Evolutionary conservation across 768 basidiomycete genomes (phyloP), one percentile per base, ranked within the genome.

Genomic region (Melanogaster broomeanus): DNA sequence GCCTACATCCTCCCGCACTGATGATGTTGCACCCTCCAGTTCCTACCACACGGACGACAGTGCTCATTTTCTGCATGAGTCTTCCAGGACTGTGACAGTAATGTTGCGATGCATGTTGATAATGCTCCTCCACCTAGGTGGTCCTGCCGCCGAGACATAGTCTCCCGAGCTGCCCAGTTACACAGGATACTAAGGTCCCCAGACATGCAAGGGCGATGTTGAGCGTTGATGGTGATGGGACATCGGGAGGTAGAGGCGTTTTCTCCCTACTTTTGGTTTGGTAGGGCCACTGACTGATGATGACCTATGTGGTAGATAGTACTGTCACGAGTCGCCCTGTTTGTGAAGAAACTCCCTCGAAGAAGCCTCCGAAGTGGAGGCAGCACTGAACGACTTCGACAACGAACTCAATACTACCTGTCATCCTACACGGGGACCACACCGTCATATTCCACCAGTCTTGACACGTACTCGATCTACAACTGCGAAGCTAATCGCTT

Each of bases 381-480:
- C 81, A 18, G 77, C 82, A 15, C 77, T 91, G 42, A 83, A 75
- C 39, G 76, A 79, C 48, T 68, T 91, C 19, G 88, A 90, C 53
- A 72, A 88, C 38, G 84, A 90, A 48, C 63, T 89, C 25, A 80
- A 84, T 49, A 75, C 79, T 39, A 78, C 85, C 59, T 49, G 24
- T 51, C 55, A 8, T 66, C 70, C 18, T 64, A 71, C 54, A 69
- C 71, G 1, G 70, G 66, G 3, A 62, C 69, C 25, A 61, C 65
- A 13, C 61, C 67, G 12, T 58, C 73, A 16, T 60, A 66, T 50
- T 44, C 74, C 35, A 52, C 70, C 57, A 66, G 74, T 42, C 58
- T 79, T 48, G 68, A 71, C 56, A 69, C 77, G 1, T 75, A 69
- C 44, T 59, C 65, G 33, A 61, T 72, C 41, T 57, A 69, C 21